phyloP scores from a whole-genome alignment of 2,329 filamentous ascomycete genomes.

The Neonectria ditissima region DNA sequence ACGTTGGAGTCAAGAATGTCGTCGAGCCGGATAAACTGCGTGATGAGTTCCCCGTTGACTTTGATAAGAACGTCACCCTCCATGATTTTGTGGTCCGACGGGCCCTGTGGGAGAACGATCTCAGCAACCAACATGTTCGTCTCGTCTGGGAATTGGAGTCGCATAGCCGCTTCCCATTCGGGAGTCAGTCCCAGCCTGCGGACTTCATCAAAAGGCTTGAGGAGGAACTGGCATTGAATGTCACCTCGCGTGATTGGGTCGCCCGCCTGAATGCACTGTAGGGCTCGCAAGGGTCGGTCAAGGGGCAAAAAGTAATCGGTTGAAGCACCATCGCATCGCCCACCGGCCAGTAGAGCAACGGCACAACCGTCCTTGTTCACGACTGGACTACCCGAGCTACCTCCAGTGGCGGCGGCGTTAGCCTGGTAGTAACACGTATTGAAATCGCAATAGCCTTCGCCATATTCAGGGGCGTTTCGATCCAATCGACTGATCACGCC shows the following conservation, averaged over 20 bases:
- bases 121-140: constrained; percentile 98
- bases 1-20: constrained; percentile 92
- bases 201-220: constrained; percentile 98
- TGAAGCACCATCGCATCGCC: constrained; percentile 91
- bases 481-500: constrained; percentile 97
- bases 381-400: constrained; percentile 97
- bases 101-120: constrained; percentile 91
- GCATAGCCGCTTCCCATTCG: constrained; percentile 87
- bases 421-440: constrained; percentile 97
- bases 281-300: constrained; percentile 87
- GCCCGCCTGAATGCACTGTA: constrained; percentile 84
- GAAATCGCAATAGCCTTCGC: constrained; percentile 98
- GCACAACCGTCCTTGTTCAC: constrained; percentile 95
- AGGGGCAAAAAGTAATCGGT: constrained; percentile 98
- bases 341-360: constrained; percentile 93
- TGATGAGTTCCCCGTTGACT: constrained; percentile 92
- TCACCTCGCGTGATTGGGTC: constrained; percentile 87
- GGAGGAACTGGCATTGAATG: constrained; percentile 97
- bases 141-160: constrained; percentile 87
- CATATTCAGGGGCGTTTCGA: constrained; percentile 96
- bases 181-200: constrained; percentile 86
- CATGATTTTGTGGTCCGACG: constrained; percentile 86
- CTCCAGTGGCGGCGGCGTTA: constrained; percentile 94
- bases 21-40: constrained; percentile 91
- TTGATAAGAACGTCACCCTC: constrained; percentile 95